Evolutionary conservation across 495 filamentous ascomycete genomes (phyloP).

Genomic region (Penicillium subrubescens): DNA sequence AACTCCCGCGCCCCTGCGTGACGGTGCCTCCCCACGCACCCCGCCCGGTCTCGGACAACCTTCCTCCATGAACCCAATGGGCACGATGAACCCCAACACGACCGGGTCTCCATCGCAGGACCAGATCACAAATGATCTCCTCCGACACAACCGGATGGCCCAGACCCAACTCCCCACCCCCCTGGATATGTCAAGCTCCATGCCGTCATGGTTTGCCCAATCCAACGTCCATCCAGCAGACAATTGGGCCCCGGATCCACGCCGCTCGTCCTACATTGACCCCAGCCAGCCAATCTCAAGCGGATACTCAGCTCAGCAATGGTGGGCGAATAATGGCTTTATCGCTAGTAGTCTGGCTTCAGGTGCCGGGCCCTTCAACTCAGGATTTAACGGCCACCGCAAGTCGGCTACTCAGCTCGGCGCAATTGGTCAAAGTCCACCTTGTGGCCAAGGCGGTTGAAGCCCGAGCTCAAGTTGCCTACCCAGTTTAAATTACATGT

Average conservation of each 20-base stretch:
- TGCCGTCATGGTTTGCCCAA: constrained; percentile 32
- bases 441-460: constrained; percentile 52
- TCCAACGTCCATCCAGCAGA: constrained; percentile 25
- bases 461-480: not conserved
- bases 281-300: constrained; percentile 38
- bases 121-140: constrained; percentile 31
- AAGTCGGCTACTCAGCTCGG: constrained; percentile 40
- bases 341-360: constrained; percentile 40
- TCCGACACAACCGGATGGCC: constrained; percentile 32
- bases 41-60: constrained; percentile 39
- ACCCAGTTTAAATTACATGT: not conserved
- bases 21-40: constrained; percentile 37
- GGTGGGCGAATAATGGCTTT: constrained; percentile 49
- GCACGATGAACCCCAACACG: constrained; percentile 9
- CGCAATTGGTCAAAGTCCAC: constrained; percentile 50
- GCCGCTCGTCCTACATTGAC: constrained; percentile 25
- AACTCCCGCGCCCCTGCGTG: constrained; percentile 34
- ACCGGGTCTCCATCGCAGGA: constrained; percentile 28
- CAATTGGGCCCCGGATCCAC: constrained; percentile 32
- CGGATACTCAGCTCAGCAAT: constrained; percentile 30
- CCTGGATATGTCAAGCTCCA: constrained; percentile 23
- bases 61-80: constrained; percentile 19
- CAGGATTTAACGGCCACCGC: constrained; percentile 31
- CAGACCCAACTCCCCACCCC: constrained; percentile 31
- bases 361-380: constrained; percentile 25